Base-by-base conservation (phyloP, 192 early-diverging fungal genomes). In the Bifiguratus adelaidae region DNA sequence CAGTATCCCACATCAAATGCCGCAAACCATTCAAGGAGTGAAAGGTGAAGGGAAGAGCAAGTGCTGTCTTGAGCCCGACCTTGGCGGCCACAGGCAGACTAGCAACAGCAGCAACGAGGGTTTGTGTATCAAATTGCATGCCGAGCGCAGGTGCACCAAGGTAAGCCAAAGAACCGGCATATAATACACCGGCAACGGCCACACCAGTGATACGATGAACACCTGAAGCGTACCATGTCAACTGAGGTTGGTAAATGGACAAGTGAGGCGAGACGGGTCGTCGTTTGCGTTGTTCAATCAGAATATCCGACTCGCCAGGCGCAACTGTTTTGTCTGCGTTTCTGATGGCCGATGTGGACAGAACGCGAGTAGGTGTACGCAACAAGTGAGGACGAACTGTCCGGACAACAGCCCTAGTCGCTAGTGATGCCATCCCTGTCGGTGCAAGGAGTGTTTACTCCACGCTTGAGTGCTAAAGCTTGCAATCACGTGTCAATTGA, bases 1-100 rank as follows among this genome's bases (percentile, higher is more conserved):
- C 74, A 48, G 79, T 79, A 59, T 97, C 93, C 93, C 93, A 97
- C 40, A 74, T 19, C 84, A 94, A 75, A 70, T 97, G 93, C 48
- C 93, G 76, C 33, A 92, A 47, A 36, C 91, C 89, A 66, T 85
- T 89, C 56, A 88, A 76, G 23, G 71, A 62, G 66, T 97, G 91
- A 79, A 73, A 97, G 44, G 79, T 74, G 52, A 89, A 73, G 15
- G 86, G 81, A 36, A 65, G 47, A 29, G 86, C 78, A 47, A 94
- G 23, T 28, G 78, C 53, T 27, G 73, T 55, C 75, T 97, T 97
- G 35, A 58, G 76, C 3, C 69, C 61, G n/a, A 91, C 46, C 55
- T 86, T 67, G 27, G 79, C 63, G 8, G 76, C 70, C 20, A 68
- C 57, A 3, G 93, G 91, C 35, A 77, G 41, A 3, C 79, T 65